These are phyloP conservation scores for Lanmaoa rubissima DNA, from an alignment of 768 basidiomycete genomes.

Conservation along the genomic window DNA sequence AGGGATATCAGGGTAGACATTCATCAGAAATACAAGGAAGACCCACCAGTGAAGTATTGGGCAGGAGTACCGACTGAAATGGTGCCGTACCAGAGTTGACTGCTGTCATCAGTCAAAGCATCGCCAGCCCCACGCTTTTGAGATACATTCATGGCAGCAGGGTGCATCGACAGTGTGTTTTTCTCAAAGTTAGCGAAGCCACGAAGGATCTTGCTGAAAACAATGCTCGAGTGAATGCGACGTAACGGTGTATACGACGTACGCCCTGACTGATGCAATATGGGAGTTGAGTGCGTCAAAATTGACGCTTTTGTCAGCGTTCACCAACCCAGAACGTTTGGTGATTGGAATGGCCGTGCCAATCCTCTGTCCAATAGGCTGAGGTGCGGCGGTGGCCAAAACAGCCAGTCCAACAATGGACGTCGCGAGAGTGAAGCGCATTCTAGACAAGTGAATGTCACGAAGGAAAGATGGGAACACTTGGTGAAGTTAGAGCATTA, in stretches of 20 bases:
- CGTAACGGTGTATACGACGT: neutral
- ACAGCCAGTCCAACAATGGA: slow-evolving; percentile 3
- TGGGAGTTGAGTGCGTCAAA: slow-evolving; percentile 6
- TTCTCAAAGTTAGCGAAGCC: neutral
- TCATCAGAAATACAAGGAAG: too few species aligned
- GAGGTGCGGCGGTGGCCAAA: slow-evolving; percentile 9
- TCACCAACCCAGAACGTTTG: slow-evolving; percentile 3
- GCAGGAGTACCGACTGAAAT: slow-evolving; percentile 7
- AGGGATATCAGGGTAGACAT: neutral
- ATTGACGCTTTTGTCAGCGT: slow-evolving; percentile 6
- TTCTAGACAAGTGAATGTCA: neutral
- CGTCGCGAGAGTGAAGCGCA: slow-evolving; percentile 7
- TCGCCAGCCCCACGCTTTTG: neutral
- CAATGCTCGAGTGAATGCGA: neutral
- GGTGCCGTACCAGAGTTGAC: slow-evolving; percentile 8
- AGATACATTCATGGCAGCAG: neutral
- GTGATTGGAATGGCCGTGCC: slow-evolving; percentile 9
- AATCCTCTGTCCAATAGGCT: neutral
- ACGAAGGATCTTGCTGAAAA: slow-evolving; percentile 1
- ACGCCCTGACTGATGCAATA: slow-evolving; percentile 4
- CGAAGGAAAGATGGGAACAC: neutral
- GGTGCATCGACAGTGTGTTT: slow-evolving; percentile 1
- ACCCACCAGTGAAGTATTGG: slow-evolving; percentile 5
- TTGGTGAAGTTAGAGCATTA: neutral
- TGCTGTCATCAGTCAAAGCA: neutral